Conservation (phyloP, 192 early-diverging fungal genomes). For the Gonapodya prolifera region DNA sequence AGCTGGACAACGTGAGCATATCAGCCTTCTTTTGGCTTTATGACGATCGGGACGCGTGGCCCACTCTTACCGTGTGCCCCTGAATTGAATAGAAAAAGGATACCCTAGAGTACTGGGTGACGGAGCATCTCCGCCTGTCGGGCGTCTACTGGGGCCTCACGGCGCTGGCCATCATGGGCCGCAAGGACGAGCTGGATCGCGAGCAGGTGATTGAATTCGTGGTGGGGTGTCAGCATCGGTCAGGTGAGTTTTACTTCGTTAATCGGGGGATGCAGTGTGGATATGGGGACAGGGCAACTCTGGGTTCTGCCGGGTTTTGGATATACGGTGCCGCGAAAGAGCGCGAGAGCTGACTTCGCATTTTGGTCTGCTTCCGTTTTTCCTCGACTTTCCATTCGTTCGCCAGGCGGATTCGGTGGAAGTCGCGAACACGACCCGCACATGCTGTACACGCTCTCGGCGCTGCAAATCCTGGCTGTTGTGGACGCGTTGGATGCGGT, state of each 20-base stretch:
- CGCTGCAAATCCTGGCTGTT: constrained; percentile 75
- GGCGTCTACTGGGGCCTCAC: constrained; percentile 93
- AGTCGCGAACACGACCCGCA: constrained; percentile 79
- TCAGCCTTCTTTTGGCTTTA: neutral
- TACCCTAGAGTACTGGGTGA: constrained; percentile 84
- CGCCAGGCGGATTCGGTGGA: constrained; percentile 78
- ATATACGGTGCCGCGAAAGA: too few species aligned
- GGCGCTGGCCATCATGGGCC: constrained; percentile 58
- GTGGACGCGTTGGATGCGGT: constrained; percentile 68
- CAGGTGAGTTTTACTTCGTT: neutral
- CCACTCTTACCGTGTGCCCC: neutral
- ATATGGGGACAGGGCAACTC: neutral
- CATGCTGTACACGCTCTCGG: constrained; percentile 78
- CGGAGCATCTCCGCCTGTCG: constrained; percentile 79
- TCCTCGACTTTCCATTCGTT: neutral
- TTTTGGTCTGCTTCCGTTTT: neutral
- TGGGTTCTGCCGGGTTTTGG: neutral
- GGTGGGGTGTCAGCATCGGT: constrained; percentile 50
- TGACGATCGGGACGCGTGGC: neutral
- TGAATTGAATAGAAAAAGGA: constrained; percentile 49
- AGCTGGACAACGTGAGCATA: constrained; percentile 42
- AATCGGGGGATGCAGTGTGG: neutral
- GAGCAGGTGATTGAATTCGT: constrained; percentile 71
- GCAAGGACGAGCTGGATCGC: constrained; percentile 45
- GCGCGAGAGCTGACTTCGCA: neutral